Percentiles rank a stretch among this genome's conserved stretches.
These are phyloP conservation scores for Cyberlindnera mississippiensis DNA, from an alignment of 805 yeast genomes.

Conservation along the genomic window DNA sequence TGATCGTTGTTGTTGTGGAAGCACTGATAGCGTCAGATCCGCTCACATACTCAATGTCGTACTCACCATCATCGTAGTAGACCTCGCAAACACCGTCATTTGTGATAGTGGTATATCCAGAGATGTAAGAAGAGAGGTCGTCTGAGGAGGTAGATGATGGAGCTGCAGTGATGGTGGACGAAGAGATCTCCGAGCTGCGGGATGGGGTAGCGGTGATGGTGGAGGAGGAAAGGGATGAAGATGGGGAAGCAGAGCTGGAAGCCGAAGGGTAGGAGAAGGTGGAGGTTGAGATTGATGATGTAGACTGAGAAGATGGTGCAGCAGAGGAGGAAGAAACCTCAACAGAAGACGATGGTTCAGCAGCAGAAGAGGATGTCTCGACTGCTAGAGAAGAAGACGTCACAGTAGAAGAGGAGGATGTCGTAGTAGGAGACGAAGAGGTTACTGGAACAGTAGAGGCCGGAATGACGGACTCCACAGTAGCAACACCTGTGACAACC, in stretches of 20 bases:
- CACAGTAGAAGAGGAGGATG: conserved; percentile 5
- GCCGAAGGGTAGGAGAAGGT: not conserved
- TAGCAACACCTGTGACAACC: conserved; percentile 15
- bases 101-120: conserved; percentile 22
- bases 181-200: not conserved
- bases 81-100: conserved; percentile 27
- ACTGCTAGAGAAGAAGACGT: conserved; percentile 6
- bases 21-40: conserved; percentile 29
- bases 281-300: not conserved
- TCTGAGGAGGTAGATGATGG: conserved; percentile 6
- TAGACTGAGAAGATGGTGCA: conserved; percentile 3
- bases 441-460: conserved; percentile 5
- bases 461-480: conserved; percentile 11
- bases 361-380: not conserved
- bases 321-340: conserved; percentile 1
- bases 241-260: not conserved
- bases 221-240: conserved; percentile 1
- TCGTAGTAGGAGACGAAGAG: conserved; percentile 3
- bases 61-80: conserved; percentile 24
- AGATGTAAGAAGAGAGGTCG: conserved; percentile 6
- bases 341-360: conserved; percentile 4
- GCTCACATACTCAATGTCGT: conserved; percentile 23
- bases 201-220: conserved; percentile 1
- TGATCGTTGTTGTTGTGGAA: conserved; percentile 26
- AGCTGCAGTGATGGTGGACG: conserved; percentile 10